A percentile compares a stretch with the other conserved stretches of the same genome.
Evolutionary conservation across 768 basidiomycete genomes (phyloP).

Genomic region (Psilocybe subaeruginosa): DNA sequence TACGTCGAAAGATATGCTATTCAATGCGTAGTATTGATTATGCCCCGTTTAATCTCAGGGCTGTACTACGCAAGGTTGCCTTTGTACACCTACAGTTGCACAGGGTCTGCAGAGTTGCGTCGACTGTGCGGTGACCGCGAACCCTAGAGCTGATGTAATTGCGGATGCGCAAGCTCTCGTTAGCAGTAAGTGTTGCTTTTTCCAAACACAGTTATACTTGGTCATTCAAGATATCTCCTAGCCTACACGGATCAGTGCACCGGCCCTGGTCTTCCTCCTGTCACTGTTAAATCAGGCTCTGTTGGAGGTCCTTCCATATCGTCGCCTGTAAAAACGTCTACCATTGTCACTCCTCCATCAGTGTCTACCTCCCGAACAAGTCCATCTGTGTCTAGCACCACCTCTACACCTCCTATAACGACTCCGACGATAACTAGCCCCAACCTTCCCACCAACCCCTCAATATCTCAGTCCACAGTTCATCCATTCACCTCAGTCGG

Average conservation of each 20-base stretch:
- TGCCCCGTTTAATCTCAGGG: not conserved
- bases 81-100: slow-evolving; percentile 9
- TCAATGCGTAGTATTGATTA: not conserved
- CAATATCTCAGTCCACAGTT: not conserved
- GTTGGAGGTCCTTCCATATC: not conserved
- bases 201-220: not conserved
- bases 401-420: not conserved
- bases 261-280: not conserved
- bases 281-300: not conserved
- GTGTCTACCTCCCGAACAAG: not conserved
- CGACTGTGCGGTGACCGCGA: slow-evolving; percentile 7
- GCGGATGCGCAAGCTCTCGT: slow-evolving; percentile 9
- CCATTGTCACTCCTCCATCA: not conserved
- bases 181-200: slow-evolving; percentile 2
- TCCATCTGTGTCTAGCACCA: not conserved
- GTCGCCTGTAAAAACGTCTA: not conserved
- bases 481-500: not conserved
- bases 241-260: not conserved
- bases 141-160: slow-evolving; percentile 2
- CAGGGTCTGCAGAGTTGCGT: slow-evolving; percentile 14
- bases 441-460: not conserved
- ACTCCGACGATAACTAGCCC: not conserved
- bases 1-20: not conserved
- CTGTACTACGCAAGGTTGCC: slow-evolving; percentile 11
- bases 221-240: not conserved